Evolutionary conservation across 805 yeast genomes (phyloP).

Genomic region (Lipomyces mesembrius): DNA sequence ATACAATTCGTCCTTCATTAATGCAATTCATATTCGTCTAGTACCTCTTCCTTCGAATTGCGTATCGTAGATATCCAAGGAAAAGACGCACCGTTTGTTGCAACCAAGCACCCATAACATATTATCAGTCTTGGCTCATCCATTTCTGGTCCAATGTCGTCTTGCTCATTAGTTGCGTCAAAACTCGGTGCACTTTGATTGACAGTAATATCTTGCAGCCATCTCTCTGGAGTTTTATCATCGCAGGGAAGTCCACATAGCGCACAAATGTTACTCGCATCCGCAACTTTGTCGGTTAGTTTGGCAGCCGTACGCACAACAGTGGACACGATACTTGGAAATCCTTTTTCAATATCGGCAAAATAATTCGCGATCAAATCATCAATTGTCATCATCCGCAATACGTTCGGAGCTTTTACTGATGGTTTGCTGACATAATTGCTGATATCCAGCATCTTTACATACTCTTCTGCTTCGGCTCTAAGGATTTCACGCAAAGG

Average conservation of each 20-base stretch:
- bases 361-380: constrained; percentile 79
- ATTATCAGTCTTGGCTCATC: background rate
- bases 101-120: constrained; percentile 35
- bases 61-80: constrained; percentile 48
- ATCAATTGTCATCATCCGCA: constrained; percentile 78
- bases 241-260: constrained; percentile 62
- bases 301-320: constrained; percentile 89
- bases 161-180: background rate
- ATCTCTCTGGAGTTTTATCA: constrained; percentile 55
- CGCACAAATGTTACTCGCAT: constrained; percentile 50
- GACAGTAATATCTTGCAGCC: constrained; percentile 75
- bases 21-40: constrained; percentile 56
- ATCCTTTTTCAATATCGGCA: constrained; percentile 69
- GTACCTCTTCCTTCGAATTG: constrained; percentile 46
- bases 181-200: constrained; percentile 51
- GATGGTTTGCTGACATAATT: constrained; percentile 43
- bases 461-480: constrained; percentile 67
- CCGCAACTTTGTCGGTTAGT: constrained; percentile 46
- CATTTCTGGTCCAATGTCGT: background rate
- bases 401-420: constrained; percentile 49
- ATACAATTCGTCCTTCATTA: constrained; percentile 38
- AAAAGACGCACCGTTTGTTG: constrained; percentile 42
- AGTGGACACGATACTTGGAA: constrained; percentile 88
- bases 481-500: constrained; percentile 79
- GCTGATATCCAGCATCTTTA: constrained; percentile 50